phyloP scores from a whole-genome alignment of 192 early-diverging fungal genomes.

The Phycomyces nitens region DNA sequence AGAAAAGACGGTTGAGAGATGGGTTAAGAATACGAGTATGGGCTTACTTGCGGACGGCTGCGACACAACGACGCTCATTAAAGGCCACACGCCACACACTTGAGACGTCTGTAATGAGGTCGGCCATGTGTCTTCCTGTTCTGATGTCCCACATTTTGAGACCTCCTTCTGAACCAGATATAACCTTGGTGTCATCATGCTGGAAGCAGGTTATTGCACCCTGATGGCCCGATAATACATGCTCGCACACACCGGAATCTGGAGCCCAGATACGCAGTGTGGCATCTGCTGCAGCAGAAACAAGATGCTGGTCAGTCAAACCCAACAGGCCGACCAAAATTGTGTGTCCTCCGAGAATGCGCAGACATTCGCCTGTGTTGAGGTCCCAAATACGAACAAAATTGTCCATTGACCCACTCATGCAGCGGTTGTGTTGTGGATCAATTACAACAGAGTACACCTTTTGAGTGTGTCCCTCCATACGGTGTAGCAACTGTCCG shows the following conservation, averaged over 20 bases:
- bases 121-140: constrained; percentile 77
- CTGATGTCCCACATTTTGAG: constrained; percentile 97
- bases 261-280: constrained; percentile 92
- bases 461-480: constrained; percentile 87
- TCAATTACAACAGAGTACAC: constrained; percentile 95
- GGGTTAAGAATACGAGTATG: neutral
- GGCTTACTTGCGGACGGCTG: constrained; percentile 63
- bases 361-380: constrained; percentile 72
- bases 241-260: constrained; percentile 55
- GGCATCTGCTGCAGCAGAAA: constrained; percentile 93
- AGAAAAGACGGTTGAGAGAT: neutral
- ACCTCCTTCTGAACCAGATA: constrained; percentile 90
- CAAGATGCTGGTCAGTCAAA: constrained; percentile 77
- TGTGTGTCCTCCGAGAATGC: constrained; percentile 83
- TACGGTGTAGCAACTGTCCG: constrained; percentile 63
- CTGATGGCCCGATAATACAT: constrained; percentile 70
- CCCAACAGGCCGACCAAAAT: constrained; percentile 94
- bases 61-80: constrained; percentile 82
- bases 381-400: constrained; percentile 92
- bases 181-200: constrained; percentile 88
- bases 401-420: constrained; percentile 93
- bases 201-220: constrained; percentile 99
- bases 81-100: constrained; percentile 96
- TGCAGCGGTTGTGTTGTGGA: constrained; percentile 76
- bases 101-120: constrained; percentile 74